phyloP scores from a whole-genome alignment of 192 early-diverging fungal genomes.

The Cladochytrium replicatum region DNA sequence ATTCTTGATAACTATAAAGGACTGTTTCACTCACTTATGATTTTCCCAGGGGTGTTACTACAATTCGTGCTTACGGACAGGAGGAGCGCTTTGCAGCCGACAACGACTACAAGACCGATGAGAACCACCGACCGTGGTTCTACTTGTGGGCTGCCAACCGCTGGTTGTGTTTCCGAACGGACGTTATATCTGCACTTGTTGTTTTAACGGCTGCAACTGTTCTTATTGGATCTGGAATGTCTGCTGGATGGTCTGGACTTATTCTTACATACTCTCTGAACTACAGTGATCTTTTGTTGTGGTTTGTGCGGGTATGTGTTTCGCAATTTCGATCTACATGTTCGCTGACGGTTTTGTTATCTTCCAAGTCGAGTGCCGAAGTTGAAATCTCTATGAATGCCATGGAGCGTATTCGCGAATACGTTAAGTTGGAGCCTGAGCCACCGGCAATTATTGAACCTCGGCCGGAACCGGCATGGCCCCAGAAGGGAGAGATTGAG shows the following conservation, averaged over 20 bases:
- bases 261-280: conserved; percentile 63
- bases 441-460: conserved; percentile 50
- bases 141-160: conserved; percentile 79
- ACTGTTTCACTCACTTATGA: background rate
- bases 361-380: too few relatives aligned
- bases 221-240: too few relatives aligned
- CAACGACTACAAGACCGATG: conserved; percentile 29
- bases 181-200: conserved; percentile 65
- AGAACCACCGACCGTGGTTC: conserved; percentile 79
- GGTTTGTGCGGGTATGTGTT: conserved; percentile 49
- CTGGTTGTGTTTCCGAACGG: conserved; percentile 52
- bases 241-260: conserved; percentile 69
- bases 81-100: conserved; percentile 28
- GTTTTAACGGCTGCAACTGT: conserved; percentile 66
- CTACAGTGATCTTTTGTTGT: conserved; percentile 63
- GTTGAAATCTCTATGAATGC: conserved; percentile 66
- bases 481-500: conserved; percentile 55
- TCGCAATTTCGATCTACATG: too few relatives aligned
- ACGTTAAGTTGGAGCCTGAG: conserved; percentile 72
- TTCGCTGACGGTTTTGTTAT: too few relatives aligned
- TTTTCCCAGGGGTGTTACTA: conserved; percentile 15
- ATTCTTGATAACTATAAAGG: too few relatives aligned
- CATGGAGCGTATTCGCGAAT: conserved; percentile 83
- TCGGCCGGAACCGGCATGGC: conserved; percentile 32
- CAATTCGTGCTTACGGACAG: conserved; percentile 28